Conservation (phyloP, 1,284 basidiomycete genomes). For the Neonothopanus nambi region DNA sequence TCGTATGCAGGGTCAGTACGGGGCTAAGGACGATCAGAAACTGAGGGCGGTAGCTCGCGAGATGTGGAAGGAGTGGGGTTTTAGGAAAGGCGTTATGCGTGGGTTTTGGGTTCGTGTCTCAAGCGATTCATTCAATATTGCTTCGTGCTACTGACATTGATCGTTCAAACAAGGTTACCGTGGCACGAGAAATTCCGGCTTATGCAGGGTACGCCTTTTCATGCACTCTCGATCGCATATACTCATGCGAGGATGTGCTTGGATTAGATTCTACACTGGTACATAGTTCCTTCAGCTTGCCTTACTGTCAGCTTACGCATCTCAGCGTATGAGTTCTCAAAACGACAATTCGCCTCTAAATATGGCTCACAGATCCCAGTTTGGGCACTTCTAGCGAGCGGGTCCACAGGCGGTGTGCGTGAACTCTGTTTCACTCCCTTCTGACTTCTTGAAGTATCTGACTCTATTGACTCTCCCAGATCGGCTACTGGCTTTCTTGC, state of each 20-base stretch:
- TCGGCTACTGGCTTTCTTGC: conserved; percentile 92
- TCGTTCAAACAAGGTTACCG: conserved; percentile 66
- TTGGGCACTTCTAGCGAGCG: conserved; percentile 87
- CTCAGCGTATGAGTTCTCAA: conserved; percentile 85
- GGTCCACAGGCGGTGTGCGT: conserved; percentile 85
- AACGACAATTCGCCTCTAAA: conserved; percentile 67
- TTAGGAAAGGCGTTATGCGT: conserved; percentile 88
- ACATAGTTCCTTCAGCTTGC: neutral
- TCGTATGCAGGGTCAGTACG: conserved; percentile 96
- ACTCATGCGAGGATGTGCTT: too few species aligned
- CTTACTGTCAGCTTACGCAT: neutral
- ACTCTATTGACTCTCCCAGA: conserved; percentile 39
- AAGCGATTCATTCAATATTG: neutral
- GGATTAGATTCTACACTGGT: conserved; percentile 73
- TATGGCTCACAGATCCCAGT: conserved; percentile 77
- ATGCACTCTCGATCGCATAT: neutral
- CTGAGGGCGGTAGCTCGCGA: conserved; percentile 72
- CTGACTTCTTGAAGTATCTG: neutral
- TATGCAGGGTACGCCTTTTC: conserved; percentile 75
- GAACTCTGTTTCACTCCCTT: conserved; percentile 1
- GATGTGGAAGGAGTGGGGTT: conserved; percentile 86
- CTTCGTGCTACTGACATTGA: conserved; percentile 4
- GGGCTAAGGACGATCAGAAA: conserved; percentile 72
- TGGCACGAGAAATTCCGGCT: conserved; percentile 90
- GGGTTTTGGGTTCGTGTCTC: conserved; percentile 82